These are phyloP conservation scores for Heliamphora pulchella DNA, from an alignment of 179 eudicot species.

Conservation along the genomic window DNA sequence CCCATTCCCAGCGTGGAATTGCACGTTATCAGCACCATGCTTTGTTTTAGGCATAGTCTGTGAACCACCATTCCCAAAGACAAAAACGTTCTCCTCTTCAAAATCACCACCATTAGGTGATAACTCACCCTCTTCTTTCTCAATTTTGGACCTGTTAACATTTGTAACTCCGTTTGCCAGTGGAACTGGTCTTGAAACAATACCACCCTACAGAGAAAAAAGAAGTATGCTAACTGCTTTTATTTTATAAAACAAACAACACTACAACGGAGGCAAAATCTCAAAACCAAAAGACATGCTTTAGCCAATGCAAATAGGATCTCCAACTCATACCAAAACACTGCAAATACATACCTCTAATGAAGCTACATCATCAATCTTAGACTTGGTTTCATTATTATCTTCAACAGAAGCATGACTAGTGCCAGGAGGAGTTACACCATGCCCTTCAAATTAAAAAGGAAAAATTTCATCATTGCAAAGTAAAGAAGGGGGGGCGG, in stretches of 20 bases:
- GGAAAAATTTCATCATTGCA: conserved; percentile 18
- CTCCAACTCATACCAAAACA: neutral
- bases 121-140: conserved; percentile 90
- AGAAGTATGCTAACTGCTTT: too few species aligned
- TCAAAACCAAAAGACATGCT: too few species aligned
- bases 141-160: conserved; percentile 46
- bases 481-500: neutral
- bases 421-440: conserved; percentile 29
- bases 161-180: conserved; percentile 24
- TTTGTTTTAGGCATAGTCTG: conserved; percentile 30
- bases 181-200: too few species aligned
- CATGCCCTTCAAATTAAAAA: conserved; percentile 35
- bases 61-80: conserved; percentile 29
- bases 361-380: conserved; percentile 28
- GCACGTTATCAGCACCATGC: conserved; percentile 31
- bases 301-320: too few species aligned
- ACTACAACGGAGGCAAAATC: too few species aligned
- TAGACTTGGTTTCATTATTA: conserved; percentile 36
- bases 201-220: conserved; percentile 25
- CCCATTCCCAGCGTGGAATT: conserved; percentile 30
- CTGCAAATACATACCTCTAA: conserved; percentile 26
- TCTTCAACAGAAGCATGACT: conserved; percentile 27
- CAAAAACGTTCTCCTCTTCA: conserved; percentile 53
- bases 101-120: conserved; percentile 72
- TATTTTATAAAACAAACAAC: too few species aligned